Evolutionary conservation across 2,329 filamentous ascomycete species (phyloP).

Genomic region (Fusarium keratoplasticum): DNA sequence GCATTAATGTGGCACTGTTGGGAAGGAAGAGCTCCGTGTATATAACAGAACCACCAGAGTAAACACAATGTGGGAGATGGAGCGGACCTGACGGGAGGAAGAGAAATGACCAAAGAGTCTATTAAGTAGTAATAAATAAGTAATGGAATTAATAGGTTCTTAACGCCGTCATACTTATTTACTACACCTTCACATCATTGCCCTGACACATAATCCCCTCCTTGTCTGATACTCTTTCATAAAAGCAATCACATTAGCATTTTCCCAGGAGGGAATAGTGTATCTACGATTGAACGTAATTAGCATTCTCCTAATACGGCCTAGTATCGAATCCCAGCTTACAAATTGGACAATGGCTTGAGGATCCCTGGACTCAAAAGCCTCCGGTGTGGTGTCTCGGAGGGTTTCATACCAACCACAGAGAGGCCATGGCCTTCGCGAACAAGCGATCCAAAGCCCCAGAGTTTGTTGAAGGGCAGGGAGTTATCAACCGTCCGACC

Average conservation of each 20-base stretch:
- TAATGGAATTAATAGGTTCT: not conserved
- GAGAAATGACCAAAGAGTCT: not conserved
- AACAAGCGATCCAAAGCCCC: not conserved
- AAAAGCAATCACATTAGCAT: not conserved
- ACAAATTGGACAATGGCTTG: not conserved
- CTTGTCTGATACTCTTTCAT: not conserved
- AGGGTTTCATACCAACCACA: not conserved
- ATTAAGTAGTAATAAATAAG: not conserved
- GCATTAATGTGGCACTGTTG: not conserved
- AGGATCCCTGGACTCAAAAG: not conserved
- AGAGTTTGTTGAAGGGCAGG: not conserved
- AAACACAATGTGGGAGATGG: not conserved
- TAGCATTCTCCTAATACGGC: not conserved
- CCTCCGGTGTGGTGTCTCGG: not conserved
- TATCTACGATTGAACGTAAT: not conserved
- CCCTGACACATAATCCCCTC: not conserved
- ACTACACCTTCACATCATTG: not conserved
- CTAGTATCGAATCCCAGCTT: not conserved
- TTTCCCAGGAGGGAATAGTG: not conserved
- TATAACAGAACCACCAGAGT: not conserved
- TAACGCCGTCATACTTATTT: not conserved
- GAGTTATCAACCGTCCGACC: not conserved
- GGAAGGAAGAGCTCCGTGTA: not conserved
- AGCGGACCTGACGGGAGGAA: not conserved
- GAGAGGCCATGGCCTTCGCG: not conserved